phyloP scores from a whole-genome alignment of 1,139 yeast species.

The Pichia norvegensis region DNA sequence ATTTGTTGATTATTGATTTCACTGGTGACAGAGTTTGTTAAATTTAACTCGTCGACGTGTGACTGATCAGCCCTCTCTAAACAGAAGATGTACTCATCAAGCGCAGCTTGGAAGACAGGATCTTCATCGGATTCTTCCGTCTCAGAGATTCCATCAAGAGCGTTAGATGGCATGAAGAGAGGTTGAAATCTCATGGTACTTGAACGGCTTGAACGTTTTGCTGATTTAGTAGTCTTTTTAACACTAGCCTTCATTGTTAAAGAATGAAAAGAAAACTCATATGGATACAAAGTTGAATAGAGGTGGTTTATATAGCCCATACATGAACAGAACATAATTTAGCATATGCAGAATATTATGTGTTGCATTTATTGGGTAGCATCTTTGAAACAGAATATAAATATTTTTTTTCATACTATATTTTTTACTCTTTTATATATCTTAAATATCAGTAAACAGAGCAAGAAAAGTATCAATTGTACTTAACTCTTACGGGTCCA shows the following conservation, averaged over 20 bases:
- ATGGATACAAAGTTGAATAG: too few relatives aligned
- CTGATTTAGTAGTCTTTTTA: background rate
- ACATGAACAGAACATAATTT: background rate
- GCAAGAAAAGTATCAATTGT: background rate
- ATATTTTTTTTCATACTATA: background rate
- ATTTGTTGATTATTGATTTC: background rate
- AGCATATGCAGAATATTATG: background rate
- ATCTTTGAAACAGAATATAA: background rate
- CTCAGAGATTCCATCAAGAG: background rate
- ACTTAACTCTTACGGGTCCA: background rate
- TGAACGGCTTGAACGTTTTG: background rate
- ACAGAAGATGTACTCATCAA: background rate
- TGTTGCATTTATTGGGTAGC: background rate
- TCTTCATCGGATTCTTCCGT: background rate
- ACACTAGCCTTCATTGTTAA: background rate
- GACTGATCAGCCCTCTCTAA: background rate
- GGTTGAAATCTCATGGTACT: background rate
- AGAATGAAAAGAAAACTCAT: too few relatives aligned
- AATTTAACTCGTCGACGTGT: background rate
- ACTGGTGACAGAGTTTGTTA: too few relatives aligned
- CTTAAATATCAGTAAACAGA: too few relatives aligned
- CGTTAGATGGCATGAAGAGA: background rate
- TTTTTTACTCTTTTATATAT: too few relatives aligned
- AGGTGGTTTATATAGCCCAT: background rate
- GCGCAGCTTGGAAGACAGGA: background rate